Evolutionary conservation across 805 yeast genomes (phyloP).

Genomic region (Cyberlindnera americana): DNA sequence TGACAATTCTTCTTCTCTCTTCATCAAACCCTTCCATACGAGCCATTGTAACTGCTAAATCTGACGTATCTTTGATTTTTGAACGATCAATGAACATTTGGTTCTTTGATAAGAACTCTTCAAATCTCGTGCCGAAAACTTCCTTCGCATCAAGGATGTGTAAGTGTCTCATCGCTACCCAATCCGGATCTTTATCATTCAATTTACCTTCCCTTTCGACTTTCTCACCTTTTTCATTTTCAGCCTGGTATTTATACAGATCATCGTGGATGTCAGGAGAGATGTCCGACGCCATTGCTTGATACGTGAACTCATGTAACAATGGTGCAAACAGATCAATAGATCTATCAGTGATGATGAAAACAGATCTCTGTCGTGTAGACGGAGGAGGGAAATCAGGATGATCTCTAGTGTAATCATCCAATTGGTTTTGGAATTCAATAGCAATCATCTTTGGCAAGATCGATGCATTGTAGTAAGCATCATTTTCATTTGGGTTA

Average conservation of each 20-base stretch:
- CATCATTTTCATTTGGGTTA: conserved; percentile 46
- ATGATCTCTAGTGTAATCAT: conserved; percentile 68
- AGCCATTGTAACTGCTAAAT: conserved; percentile 72
- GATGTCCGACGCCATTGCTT: conserved; percentile 82
- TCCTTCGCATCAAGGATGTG: conserved; percentile 77
- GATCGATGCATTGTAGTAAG: conserved; percentile 49
- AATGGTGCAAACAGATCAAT: conserved; percentile 81
- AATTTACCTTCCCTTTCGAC: conserved; percentile 46
- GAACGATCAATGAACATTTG: conserved; percentile 71
- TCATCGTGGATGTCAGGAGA: conserved; percentile 44
- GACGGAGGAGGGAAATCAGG: conserved; percentile 59
- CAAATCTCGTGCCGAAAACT: conserved; percentile 51
- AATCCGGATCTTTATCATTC: conserved; percentile 62
- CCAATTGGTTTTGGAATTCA: conserved; percentile 66
- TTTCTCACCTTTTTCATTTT: conserved; percentile 46
- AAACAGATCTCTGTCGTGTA: conserved; percentile 64
- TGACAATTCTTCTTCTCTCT: conserved; percentile 55
- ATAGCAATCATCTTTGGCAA: conserved; percentile 69
- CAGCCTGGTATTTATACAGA: conserved; percentile 51
- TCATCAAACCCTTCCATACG: conserved; percentile 64
- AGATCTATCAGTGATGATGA: conserved; percentile 79
- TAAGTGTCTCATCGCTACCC: conserved; percentile 66
- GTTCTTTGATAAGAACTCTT: conserved; percentile 65
- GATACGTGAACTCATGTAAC: conserved; percentile 86
- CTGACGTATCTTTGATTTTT: conserved; percentile 61